A percentile compares a stretch with the other conserved stretches of the same genome.
phyloP scores from a whole-genome alignment of 176 grass and related monocot species.

The Phragmites australis region DNA sequence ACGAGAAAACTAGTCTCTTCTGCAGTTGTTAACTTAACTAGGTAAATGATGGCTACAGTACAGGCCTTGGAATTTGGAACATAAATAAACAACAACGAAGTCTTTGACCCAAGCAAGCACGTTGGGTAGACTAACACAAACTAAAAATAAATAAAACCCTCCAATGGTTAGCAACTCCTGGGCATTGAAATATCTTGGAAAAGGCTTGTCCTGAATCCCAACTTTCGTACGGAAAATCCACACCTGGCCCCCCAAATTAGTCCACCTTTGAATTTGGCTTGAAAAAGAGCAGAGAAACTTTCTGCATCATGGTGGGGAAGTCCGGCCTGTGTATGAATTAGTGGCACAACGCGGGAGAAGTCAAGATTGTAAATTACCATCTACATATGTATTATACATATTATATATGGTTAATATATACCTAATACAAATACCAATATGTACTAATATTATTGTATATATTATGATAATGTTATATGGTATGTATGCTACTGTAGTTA shows the following conservation, averaged over 20 bases:
- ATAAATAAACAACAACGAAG: background rate
- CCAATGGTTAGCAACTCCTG: background rate
- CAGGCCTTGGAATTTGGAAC: background rate
- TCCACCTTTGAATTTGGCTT: conserved; percentile 30
- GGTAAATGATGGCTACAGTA: background rate
- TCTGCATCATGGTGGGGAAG: background rate
- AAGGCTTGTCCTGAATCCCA: background rate
- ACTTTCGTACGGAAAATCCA: background rate
- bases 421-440: too few species aligned
- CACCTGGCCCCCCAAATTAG: background rate
- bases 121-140: too few species aligned
- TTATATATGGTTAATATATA: too few species aligned
- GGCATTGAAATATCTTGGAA: conserved; percentile 18
- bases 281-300: background rate
- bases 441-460: too few species aligned
- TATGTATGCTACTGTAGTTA: too few species aligned
- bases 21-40: background rate
- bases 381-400: too few species aligned
- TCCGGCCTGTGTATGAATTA: background rate
- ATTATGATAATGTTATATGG: too few species aligned
- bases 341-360: too few species aligned
- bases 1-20: background rate
- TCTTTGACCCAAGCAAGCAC: too few species aligned
- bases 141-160: background rate
- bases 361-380: too few species aligned